Conservation (phyloP, 1,284 basidiomycete species). For the Puccinia triticina region DNA sequence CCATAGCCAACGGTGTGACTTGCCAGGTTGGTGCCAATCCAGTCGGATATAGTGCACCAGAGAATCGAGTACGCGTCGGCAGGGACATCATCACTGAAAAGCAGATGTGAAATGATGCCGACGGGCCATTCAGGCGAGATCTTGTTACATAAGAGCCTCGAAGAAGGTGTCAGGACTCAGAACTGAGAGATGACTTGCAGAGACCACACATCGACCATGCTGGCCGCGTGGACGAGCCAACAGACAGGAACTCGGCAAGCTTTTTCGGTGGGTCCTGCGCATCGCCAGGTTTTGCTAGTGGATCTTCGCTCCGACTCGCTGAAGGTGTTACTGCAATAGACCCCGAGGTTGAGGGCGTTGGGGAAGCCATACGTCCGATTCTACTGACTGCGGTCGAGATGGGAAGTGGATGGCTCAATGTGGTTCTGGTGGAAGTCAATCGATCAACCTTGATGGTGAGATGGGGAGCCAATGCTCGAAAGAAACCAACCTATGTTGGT, state of each 20-base stretch:
- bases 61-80: conserved; percentile 31
- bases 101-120: too few species aligned
- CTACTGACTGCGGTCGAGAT: too few species aligned
- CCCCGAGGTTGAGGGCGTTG: too few species aligned
- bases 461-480: too few species aligned
- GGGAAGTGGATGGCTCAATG: too few species aligned
- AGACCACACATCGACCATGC: conserved; percentile 48
- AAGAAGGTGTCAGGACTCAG: background rate
- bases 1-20: conserved; percentile 42
- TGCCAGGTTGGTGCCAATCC: conserved; percentile 47
- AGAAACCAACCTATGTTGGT: too few species aligned
- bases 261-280: background rate
- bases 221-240: conserved; percentile 47
- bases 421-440: too few species aligned
- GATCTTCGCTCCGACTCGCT: background rate
- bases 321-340: background rate
- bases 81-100: conserved; percentile 41
- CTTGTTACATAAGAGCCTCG: too few species aligned
- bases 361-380: too few species aligned
- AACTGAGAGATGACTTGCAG: background rate
- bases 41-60: conserved; percentile 8
- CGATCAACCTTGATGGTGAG: too few species aligned
- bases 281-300: background rate
- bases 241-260: conserved; percentile 14
- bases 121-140: too few species aligned